Base-by-base conservation (phyloP, 805 yeast genomes). In the Cyberlindnera saturnus region DNA sequence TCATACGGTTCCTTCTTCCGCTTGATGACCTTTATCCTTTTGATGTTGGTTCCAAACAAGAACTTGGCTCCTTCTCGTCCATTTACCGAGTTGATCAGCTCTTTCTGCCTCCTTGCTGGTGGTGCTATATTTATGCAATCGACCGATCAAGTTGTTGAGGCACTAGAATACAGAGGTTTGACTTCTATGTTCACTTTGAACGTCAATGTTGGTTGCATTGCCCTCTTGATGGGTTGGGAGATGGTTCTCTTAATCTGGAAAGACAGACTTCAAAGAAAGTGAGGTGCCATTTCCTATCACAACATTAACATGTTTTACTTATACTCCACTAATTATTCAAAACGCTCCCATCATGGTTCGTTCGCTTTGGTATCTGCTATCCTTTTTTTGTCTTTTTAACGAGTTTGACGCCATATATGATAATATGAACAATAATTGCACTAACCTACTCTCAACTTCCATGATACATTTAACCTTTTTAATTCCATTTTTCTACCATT, bases 51-150 rank as follows among this genome's bases (percentile, higher is more conserved):
- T 17, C 69, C 73, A 56, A 51, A 61, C 62, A 47, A 57, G 51
- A 53, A 65, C 43, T 42, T 54, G 44, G 52, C 52, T 11, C 86
- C 91, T 28, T 64, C 77, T 4, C 77, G 83, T 57, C 99, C 99
- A 34, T 74, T 91, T 55, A 87, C 96, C 1, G 99, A 93, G 64
- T 64, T 91, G 36, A 60, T 93, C 31, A 79, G 83, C 0, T 70
- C 90, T 14, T 90, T 91, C 66, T 77, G 89, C 47, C 71, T 93
- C 47, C 61, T 93, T 11, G 75, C 86, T 49, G 99, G 99, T 38
- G 99, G 99, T 9, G 64, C 86, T 48, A 81, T 93, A 23, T 93
- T 93, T 62, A 88, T 90, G 90, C 87, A 88, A 62, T 81, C 93
- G 43, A 86, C 95, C 36, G 91, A 86, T 57, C 95, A 93, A 53